Percentiles rank a stretch among this genome's conserved stretches.
These are phyloP conservation scores for Debaryomyces maramus DNA, from an alignment of 805 yeast species.

Conservation along the genomic window DNA sequence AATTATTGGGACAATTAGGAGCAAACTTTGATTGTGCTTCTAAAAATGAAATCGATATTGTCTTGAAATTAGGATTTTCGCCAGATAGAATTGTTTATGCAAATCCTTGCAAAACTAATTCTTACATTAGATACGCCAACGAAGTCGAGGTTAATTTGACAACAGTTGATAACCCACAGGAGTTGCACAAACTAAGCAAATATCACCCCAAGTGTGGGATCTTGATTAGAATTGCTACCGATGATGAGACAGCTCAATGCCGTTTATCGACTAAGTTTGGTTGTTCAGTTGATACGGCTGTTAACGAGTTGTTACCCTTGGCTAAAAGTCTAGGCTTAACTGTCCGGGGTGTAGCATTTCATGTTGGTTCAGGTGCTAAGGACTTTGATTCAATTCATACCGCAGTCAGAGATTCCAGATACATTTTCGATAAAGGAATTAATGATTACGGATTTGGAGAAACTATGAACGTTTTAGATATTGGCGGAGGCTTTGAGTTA, in stretches of 20 bases:
- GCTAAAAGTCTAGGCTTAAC: slow-evolving; percentile 63
- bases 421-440: slow-evolving; percentile 61
- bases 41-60: slow-evolving; percentile 70
- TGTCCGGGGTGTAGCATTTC: slow-evolving; percentile 88
- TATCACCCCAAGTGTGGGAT: slow-evolving; percentile 70
- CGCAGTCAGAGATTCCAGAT: slow-evolving; percentile 71
- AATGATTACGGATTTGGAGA: slow-evolving; percentile 22
- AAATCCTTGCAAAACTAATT: slow-evolving; percentile 88
- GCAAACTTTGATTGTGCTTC: slow-evolving; percentile 93
- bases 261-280: slow-evolving; percentile 89
- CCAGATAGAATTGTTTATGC: slow-evolving; percentile 81
- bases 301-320: slow-evolving; percentile 51
- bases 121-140: slow-evolving; percentile 75
- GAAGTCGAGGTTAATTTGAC: slow-evolving; percentile 60
- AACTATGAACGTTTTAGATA: slow-evolving; percentile 61
- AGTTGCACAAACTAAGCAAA: slow-evolving; percentile 68
- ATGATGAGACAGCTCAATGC: slow-evolving; percentile 85
- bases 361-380: slow-evolving; percentile 91
- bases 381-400: slow-evolving; percentile 64
- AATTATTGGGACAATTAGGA: slow-evolving; percentile 58
- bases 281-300: slow-evolving; percentile 58
- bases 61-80: slow-evolving; percentile 60
- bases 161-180: slow-evolving; percentile 88
- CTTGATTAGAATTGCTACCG: slow-evolving; percentile 81
- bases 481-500: slow-evolving; percentile 90